These are phyloP conservation scores for Amauroascus niger DNA, from an alignment of 2,329 filamentous ascomycete genomes.

Conservation along the genomic window DNA sequence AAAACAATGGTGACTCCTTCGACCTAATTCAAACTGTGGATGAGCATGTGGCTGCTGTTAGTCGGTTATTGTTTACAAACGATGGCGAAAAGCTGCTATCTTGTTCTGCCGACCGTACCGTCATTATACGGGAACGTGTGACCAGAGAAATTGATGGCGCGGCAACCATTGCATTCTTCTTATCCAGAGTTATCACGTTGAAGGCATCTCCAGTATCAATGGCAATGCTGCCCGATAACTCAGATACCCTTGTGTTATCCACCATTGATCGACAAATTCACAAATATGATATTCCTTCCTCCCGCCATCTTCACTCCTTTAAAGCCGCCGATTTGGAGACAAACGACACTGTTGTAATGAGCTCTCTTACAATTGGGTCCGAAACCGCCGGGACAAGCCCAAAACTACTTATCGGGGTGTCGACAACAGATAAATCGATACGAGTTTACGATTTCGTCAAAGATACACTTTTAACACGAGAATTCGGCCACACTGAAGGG, in stretches of 20 bases:
- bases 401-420: slow-evolving; percentile 71
- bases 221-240: slow-evolving; percentile 55
- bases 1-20: slow-evolving; percentile 49
- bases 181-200: slow-evolving; percentile 65
- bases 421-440: slow-evolving; percentile 91
- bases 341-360: slow-evolving; percentile 71
- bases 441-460: slow-evolving; percentile 73
- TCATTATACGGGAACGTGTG: slow-evolving; percentile 72
- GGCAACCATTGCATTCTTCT: slow-evolving; percentile 63
- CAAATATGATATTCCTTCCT: slow-evolving; percentile 54
- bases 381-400: slow-evolving; percentile 49
- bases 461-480: slow-evolving; percentile 69
- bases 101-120: slow-evolving; percentile 75
- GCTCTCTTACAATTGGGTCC: slow-evolving; percentile 55
- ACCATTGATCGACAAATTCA: slow-evolving; percentile 54
- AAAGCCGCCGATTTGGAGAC: slow-evolving; percentile 73
- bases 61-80: slow-evolving; percentile 62
- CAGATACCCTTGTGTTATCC: slow-evolving; percentile 48
- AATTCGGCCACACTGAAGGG: slow-evolving; percentile 92
- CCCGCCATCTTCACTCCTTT: slow-evolving; percentile 62
- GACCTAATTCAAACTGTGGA: slow-evolving; percentile 81
- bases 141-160: slow-evolving; percentile 48
- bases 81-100: slow-evolving; percentile 66
- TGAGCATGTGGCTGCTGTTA: slow-evolving; percentile 82
- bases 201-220: slow-evolving; percentile 84